Percentiles rank a stretch among this genome's conserved stretches.
These are phyloP conservation scores for Barbatosphaeria neglecta DNA, from an alignment of 495 filamentous ascomycete species.

Conservation along the genomic window DNA sequence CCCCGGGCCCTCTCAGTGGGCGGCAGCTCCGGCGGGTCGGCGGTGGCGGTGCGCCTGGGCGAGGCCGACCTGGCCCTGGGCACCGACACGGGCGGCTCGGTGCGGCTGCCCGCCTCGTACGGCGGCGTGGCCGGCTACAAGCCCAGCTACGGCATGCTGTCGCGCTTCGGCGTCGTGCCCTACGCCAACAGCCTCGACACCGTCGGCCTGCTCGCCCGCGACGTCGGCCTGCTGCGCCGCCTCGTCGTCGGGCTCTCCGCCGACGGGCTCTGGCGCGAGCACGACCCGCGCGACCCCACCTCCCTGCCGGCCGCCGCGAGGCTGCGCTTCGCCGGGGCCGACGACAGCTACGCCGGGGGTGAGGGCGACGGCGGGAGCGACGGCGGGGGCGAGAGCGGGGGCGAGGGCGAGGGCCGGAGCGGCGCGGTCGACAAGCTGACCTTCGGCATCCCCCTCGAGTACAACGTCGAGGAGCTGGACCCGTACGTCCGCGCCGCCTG, in stretches of 20 bases:
- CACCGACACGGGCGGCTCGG: conserved; percentile 90
- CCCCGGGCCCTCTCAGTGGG: conserved; percentile 66
- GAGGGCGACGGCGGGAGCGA: conserved; percentile 6
- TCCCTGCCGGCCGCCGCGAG: conserved; percentile 47
- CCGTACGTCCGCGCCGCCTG: conserved; percentile 54
- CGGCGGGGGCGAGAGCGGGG: conserved; percentile 4
- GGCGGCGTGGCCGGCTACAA: conserved; percentile 84
- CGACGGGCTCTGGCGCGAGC: conserved; percentile 26
- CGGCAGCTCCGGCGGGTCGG: conserved; percentile 90
- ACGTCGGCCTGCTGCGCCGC: conserved; percentile 32
- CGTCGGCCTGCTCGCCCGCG: conserved; percentile 63
- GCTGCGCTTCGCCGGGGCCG: conserved; percentile 36
- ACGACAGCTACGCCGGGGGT: conserved; percentile 25
- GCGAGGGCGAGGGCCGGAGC: conserved; percentile 6
- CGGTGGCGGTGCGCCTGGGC: conserved; percentile 63
- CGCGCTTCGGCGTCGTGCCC: conserved; percentile 80
- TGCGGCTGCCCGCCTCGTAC: conserved; percentile 85
- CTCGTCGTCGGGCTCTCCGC: conserved; percentile 54
- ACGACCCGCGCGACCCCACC: conserved; percentile 72
- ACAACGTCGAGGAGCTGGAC: conserved; percentile 76
- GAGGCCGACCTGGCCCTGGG: conserved; percentile 72
- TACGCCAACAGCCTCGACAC: conserved; percentile 96
- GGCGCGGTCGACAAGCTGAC: conserved; percentile 28
- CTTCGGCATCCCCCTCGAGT: conserved; percentile 76
- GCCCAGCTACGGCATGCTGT: conserved; percentile 58